Conservation (phyloP, 495 filamentous ascomycete species). For the Chaetomium cochliodes region DNA sequence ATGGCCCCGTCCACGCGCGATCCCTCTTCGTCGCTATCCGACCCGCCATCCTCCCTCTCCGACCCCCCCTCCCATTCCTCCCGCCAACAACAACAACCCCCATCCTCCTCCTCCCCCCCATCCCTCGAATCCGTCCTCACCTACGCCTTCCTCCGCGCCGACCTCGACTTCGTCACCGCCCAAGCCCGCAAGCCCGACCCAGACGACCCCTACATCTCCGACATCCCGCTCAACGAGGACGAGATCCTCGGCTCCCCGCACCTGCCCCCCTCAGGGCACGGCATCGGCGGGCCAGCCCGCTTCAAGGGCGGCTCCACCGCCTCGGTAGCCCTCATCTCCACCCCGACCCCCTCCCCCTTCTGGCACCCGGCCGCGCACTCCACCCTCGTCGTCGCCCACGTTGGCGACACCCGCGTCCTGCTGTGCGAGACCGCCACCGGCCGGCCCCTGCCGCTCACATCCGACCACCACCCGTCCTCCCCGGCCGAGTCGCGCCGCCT, state of each 20-base stretch:
- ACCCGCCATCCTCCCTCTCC: conserved; percentile 18
- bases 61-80: not conserved
- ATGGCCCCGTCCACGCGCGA: conserved; percentile 23
- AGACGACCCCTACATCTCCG: conserved; percentile 62
- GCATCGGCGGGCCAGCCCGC: conserved; percentile 66
- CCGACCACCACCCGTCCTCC: conserved; percentile 84
- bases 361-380: conserved; percentile 87
- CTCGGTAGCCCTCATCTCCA: conserved; percentile 84
- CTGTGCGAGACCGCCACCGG: conserved; percentile 81
- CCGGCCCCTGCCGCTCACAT: conserved; percentile 73
- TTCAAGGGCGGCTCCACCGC: conserved; percentile 93
- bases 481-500: conserved; percentile 80
- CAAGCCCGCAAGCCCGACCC: conserved; percentile 74
- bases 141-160: conserved; percentile 88
- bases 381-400: conserved; percentile 82
- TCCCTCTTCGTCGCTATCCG: conserved; percentile 6
- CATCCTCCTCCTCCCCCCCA: conserved; percentile 24
- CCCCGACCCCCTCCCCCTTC: conserved; percentile 84
- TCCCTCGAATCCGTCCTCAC: conserved; percentile 67
- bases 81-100: too few species aligned
- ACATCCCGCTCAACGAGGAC: conserved; percentile 73
- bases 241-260: conserved; percentile 71
- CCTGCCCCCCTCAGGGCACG: conserved; percentile 50
- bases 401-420: conserved; percentile 88
- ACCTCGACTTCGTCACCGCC: conserved; percentile 87